These are phyloP conservation scores for Ustilago shanxiensis DNA, from an alignment of 1,284 basidiomycete genomes.

Conservation along the genomic window DNA sequence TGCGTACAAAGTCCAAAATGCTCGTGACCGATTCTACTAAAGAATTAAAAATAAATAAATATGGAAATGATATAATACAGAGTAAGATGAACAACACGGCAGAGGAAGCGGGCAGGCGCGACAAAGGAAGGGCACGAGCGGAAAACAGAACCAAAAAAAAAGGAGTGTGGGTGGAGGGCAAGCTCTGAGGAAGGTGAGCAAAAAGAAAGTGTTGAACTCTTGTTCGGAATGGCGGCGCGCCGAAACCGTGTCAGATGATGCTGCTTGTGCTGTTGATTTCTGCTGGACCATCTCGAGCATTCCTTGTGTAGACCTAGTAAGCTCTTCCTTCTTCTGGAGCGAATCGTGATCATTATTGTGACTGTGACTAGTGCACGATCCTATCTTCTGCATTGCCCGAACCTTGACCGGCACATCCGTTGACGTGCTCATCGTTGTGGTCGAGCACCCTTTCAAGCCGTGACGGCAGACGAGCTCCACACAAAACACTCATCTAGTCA, in stretches of 20 bases:
- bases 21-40: conserved; percentile 2
- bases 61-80: neutral
- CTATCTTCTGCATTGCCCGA: conserved; percentile 10
- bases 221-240: conserved; percentile 18
- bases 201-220: conserved; percentile 3
- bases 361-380: neutral
- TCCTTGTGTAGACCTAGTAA: neutral
- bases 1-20: neutral
- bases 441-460: neutral
- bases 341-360: conserved; percentile 3
- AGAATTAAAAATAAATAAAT: conserved; percentile 10
- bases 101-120: neutral
- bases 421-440: neutral
- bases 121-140: neutral
- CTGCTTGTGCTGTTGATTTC: conserved; percentile 16
- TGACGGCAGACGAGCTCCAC: neutral
- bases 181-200: neutral
- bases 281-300: neutral
- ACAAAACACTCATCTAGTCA: neutral
- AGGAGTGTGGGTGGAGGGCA: conserved; percentile 36
- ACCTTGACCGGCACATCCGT: conserved; percentile 28
- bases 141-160: neutral
- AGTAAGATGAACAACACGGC: conserved; percentile 11
- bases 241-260: conserved; percentile 45
- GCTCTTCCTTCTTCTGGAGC: conserved; percentile 39